Evolutionary conservation across 2,329 filamentous ascomycete genomes (phyloP).

Genomic region (Phoma sp.): DNA sequence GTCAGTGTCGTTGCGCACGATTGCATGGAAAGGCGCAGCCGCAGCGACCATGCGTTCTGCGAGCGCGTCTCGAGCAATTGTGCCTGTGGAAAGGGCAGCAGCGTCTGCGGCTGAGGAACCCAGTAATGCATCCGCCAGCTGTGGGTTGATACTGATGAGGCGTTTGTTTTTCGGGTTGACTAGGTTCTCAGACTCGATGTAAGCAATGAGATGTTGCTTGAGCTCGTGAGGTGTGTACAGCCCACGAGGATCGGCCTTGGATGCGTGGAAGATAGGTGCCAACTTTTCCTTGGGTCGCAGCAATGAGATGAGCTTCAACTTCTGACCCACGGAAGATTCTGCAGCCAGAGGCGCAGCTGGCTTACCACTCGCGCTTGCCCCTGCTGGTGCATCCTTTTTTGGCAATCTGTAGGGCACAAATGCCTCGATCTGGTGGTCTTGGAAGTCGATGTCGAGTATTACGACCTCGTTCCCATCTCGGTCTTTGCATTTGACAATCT

Average conservation of each 20-base stretch:
- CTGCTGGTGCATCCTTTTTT: constrained; percentile 56
- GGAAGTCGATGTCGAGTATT: constrained; percentile 69
- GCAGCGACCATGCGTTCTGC: constrained; percentile 64
- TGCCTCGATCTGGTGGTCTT: constrained; percentile 57
- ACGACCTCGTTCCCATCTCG: constrained; percentile 68
- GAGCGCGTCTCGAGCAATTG: constrained; percentile 65
- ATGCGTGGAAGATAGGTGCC: constrained; percentile 60
- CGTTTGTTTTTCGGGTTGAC: constrained; percentile 65
- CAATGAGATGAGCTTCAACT: constrained; percentile 58
- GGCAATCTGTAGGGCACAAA: constrained; percentile 70
- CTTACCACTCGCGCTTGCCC: constrained; percentile 46
- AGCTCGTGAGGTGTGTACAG: constrained; percentile 67
- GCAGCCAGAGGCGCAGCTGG: constrained; percentile 48
- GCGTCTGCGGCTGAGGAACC: constrained; percentile 60
- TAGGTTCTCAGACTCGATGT: constrained; percentile 64
- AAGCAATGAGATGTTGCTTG: constrained; percentile 62
- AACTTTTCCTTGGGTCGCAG: constrained; percentile 65
- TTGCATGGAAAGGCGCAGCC: constrained; percentile 63
- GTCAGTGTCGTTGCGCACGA: constrained; percentile 57
- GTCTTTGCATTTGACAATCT: constrained; percentile 69
- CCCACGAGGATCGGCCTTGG: constrained; percentile 57
- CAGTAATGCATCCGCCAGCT: constrained; percentile 67
- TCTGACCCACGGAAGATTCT: constrained; percentile 54
- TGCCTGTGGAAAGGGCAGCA: constrained; percentile 62
- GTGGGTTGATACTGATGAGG: constrained; percentile 66